Base-by-base conservation (phyloP, 1,284 basidiomycete species). In the Fomitopsis palustris region DNA sequence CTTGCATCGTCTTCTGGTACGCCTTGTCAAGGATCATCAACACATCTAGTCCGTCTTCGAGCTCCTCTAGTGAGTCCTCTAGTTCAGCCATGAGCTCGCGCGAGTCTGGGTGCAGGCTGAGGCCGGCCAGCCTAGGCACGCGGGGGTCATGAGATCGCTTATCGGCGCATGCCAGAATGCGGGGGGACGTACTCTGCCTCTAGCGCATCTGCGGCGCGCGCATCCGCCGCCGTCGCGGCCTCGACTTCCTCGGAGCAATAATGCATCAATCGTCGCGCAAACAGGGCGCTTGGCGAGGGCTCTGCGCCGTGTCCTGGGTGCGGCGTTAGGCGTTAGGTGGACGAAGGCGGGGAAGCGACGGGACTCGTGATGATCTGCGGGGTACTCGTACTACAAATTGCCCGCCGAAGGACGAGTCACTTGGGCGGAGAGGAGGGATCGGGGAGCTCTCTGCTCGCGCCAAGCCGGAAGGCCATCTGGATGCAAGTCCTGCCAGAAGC, bases 251-350 rank as follows among this genome's bases (percentile, higher is more conserved):
- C 76, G 2, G 88, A 84, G 67, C 89, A 93, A 67, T 84, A 90
- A 68, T 95, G 92, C 93, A 95, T 95, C 27, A 95, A 77, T 58
- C 90, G 81, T n/a, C 86, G 81, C 0, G 93, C 90, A 69, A 94
- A 95, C 14, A 94, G 79, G 1, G 92, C 93, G 53, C 88, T 88
- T 0, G 88, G 80, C 6, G 81, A 82, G 16, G 81, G 80, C 4
- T 68, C 69, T 9, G 75, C 31, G 71, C 73, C 66, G 72, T 68
- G 61, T 25, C 68, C 61, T 60, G 62, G 42, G 43, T 45, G 49
- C 42, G 23, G 31, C 23, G 27, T 12, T 42, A 43, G 17, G 14
- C 42, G 17, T 56, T 42, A 35, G n/a, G 10, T 23, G 29, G 37
- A 39, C 43, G 42, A 51, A 39, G 19, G 43, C 33, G 23, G 45